Percentiles rank a stretch among this genome's conserved stretches.
These are phyloP conservation scores for Hemisphaericaspora lyxosophila DNA, from an alignment of 1,139 yeast genomes.

Conservation along the genomic window DNA sequence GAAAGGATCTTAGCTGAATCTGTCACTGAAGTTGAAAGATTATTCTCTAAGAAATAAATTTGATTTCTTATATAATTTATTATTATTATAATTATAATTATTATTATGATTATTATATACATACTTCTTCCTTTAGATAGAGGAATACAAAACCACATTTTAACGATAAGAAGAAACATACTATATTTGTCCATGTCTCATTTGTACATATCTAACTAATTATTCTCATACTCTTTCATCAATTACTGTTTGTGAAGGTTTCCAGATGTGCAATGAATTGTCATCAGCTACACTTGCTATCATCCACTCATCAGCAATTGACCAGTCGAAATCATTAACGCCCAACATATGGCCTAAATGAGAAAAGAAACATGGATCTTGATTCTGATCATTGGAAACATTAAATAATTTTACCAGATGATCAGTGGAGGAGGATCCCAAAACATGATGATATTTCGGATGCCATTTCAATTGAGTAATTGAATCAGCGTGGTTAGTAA, in stretches of 20 bases:
- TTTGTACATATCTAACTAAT: too few relatives aligned
- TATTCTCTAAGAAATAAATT: slow-evolving; percentile 54
- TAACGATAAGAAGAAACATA: background rate
- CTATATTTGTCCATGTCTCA: too few relatives aligned
- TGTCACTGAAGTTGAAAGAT: slow-evolving; percentile 85
- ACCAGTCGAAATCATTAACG: slow-evolving; percentile 87
- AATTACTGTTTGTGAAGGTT: slow-evolving; percentile 43
- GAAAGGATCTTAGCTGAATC: slow-evolving; percentile 88
- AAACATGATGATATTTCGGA: slow-evolving; percentile 54
- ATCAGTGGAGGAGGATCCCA: slow-evolving; percentile 78
- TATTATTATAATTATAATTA: background rate
- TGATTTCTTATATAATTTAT: slow-evolving; percentile 2
- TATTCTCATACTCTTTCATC: slow-evolving; percentile 5
- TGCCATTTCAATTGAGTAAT: slow-evolving; percentile 81
- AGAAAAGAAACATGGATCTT: slow-evolving; percentile 52
- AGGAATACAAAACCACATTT: background rate
- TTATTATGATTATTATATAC: background rate
- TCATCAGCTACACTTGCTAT: slow-evolving; percentile 85
- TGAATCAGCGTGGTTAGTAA: slow-evolving; percentile 55
- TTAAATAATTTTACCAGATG: slow-evolving; percentile 73
- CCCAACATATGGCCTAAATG: slow-evolving; percentile 94
- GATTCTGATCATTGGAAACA: slow-evolving; percentile 29
- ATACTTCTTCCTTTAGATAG: background rate
- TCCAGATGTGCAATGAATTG: slow-evolving; percentile 86
- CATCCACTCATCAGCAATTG: slow-evolving; percentile 74